phyloP scores from a whole-genome alignment of 2,329 filamentous ascomycete species.

The Xylaria arbuscula region DNA sequence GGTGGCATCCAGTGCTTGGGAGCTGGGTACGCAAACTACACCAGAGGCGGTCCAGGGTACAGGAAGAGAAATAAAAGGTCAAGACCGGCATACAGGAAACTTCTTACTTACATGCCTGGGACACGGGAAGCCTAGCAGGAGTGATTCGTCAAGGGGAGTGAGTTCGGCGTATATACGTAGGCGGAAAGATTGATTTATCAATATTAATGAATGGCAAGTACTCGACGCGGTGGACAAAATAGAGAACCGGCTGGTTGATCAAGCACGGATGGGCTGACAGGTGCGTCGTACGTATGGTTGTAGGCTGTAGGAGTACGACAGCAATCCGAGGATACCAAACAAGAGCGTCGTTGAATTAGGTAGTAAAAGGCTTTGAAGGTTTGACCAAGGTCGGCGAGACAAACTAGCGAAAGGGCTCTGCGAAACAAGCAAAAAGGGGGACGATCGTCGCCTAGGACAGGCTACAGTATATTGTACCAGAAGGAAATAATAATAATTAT shows the following conservation, averaged over 20 bases:
- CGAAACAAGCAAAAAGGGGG: slow-evolving; percentile 32
- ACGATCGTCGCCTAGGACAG: slow-evolving; percentile 21
- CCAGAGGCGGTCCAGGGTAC: slow-evolving; percentile 23
- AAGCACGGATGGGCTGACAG: not conserved
- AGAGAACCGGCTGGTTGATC: slow-evolving; percentile 13
- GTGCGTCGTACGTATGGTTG: slow-evolving; percentile 9
- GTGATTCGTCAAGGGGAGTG: slow-evolving; percentile 32
- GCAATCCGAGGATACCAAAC: slow-evolving; percentile 13
- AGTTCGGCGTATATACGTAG: slow-evolving; percentile 27
- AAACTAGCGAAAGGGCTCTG: slow-evolving; percentile 25
- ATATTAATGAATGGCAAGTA: slow-evolving; percentile 23
- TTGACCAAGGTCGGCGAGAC: slow-evolving; percentile 33
- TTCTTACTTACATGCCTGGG: slow-evolving; percentile 43
- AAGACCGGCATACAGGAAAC: slow-evolving; percentile 28
- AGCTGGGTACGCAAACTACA: slow-evolving; percentile 16
- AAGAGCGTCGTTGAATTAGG: slow-evolving; percentile 35
- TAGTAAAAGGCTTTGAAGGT: slow-evolving; percentile 22
- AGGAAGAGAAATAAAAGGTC: slow-evolving; percentile 12
- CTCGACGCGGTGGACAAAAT: slow-evolving; percentile 10
- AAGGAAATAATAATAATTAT: slow-evolving; percentile 18
- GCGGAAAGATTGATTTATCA: slow-evolving; percentile 12
- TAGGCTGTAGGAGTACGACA: slow-evolving; percentile 19
- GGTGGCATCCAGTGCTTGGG: slow-evolving; percentile 17
- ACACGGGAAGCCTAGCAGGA: slow-evolving; percentile 32
- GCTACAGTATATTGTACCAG: slow-evolving; percentile 20